Evolutionary conservation across 208 protist species (phyloP), one percentile per base, ranked within the genome.

Genomic region (Leishmania amazonensis): DNA sequence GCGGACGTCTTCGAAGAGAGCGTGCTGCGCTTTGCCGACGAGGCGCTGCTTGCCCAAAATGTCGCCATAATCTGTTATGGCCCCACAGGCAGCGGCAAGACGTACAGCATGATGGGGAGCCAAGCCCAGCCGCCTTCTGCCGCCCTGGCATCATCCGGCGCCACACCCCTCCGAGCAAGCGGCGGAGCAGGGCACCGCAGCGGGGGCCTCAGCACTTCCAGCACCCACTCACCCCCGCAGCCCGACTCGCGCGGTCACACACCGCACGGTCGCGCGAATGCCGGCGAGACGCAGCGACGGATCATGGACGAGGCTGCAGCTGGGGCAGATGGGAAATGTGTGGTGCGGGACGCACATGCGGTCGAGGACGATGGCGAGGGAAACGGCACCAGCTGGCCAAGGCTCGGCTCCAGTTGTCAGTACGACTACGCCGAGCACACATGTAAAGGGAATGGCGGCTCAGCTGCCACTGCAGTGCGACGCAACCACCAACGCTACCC

Each of bases 1-100:
- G 89, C 95, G 81, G 94, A 97, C 78, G 91, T 97, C 13, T 97
- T 97, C 78, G 94, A 97, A 86, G 93, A 97, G 71, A 97, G 94
- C 80, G 89, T 96, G 58, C 78, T 96, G 62, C 83, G 86, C 72
- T 91, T 97, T 75, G 91, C 89, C 21, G 94, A 97, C 72, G 93
- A 95, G 87, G 94, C 94, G 47, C 83, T 97, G 47, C 81, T 96
- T 35, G 94, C 86, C 42, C 94, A 96, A 82, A 96, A 91, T 80
- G 85, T 97, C 24, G 87, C 90, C 38, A 95, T 97, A 68, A 82
- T 96, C 42, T 97, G 94, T 80, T 96, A 96, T 81, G 94, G 94
- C 15, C 93, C 94, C 2, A 97, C 94, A 7, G 94, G 94, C 53
- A 97, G 94, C 75, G 94, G 94, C 42, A 97, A 97, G 87, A 97